Base-by-base conservation (phyloP, 331 rosid genomes). In the Malus hybrid region DNA sequence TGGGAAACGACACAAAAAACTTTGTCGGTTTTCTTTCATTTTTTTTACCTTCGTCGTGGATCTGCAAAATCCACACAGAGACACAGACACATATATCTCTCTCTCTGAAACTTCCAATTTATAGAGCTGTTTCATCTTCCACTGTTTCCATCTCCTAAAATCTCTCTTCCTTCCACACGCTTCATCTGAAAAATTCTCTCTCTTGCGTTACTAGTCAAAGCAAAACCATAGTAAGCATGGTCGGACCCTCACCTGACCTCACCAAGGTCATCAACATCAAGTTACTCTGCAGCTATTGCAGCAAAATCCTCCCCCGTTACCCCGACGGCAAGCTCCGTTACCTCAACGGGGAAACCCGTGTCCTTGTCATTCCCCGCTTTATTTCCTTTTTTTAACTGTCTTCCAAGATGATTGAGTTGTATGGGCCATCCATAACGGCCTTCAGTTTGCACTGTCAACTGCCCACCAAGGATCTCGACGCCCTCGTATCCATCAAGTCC, bases 281-380 rank as follows among this genome's bases (percentile, higher is more conserved):
- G 73, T 90, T 92, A 84, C 92, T 92, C 80, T 95, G 90, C 48
- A 92, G 99, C 83, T 86, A 95, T 77, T 89, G 97, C 73, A 97
- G 97, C 68, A 92, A 88, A 84, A 95, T 95, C 82, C 84, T 90
- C 65, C 99, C 99, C 56, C 96, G 99, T 64, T 85, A 90, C 56
- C 91, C 99, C 24, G 99, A 95, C 85, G 90, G 96, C 55, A 90
- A 92, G 73, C 97, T 95, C 84, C 97, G 99, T 63, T 95, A 95
- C 13, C 48, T 79, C 48, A 96, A 97, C 7, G 99, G 99, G 52
- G 96, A 92, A 62, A 95, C 97, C 26, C 99, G 99, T 29, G 90
- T 95, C 29, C 88, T 95, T 70, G 86, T 97, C 75, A 87, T 92
- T 1, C 78, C 84, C 63, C 97, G 93, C 39, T 83, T 89, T 75